A percentile compares a stretch with the other conserved stretches of the same genome.
These are phyloP conservation scores for Dryadomyces quercivorus DNA, from an alignment of 2,329 filamentous ascomycete genomes.

Conservation along the genomic window DNA sequence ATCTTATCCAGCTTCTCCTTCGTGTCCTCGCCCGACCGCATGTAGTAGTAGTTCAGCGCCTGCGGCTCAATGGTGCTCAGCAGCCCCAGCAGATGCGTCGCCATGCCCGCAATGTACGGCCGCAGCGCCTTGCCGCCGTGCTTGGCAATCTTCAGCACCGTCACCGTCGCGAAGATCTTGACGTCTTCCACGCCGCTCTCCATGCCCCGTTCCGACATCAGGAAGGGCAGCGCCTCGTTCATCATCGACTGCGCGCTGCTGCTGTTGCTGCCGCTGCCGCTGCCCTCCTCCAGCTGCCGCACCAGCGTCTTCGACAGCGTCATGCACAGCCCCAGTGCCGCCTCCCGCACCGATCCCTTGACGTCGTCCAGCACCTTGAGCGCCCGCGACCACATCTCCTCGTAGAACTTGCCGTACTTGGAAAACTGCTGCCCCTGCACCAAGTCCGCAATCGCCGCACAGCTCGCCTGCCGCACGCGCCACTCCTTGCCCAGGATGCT, in stretches of 20 bases:
- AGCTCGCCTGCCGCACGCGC: constrained; percentile 86
- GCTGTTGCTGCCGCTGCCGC: constrained; percentile 45
- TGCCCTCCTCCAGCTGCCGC: constrained; percentile 67
- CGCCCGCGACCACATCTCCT: constrained; percentile 71
- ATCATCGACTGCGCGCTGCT: constrained; percentile 59
- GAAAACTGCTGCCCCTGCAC: constrained; percentile 66
- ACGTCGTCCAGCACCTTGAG: constrained; percentile 94
- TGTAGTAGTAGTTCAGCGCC: constrained; percentile 81
- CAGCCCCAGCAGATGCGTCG: constrained; percentile 69
- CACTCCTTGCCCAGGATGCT: constrained; percentile 86
- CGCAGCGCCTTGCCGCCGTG: constrained; percentile 69
- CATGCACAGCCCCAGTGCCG: constrained; percentile 72
- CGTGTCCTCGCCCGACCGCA: constrained; percentile 77
- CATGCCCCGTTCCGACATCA: constrained; percentile 77
- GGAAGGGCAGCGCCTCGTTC: constrained; percentile 75
- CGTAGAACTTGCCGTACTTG: constrained; percentile 74
- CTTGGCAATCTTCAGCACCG: constrained; percentile 80
- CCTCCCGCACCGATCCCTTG: constrained; percentile 74
- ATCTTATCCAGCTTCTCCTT: constrained; percentile 84
- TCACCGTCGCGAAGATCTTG: constrained; percentile 68
- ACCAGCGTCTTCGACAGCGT: constrained; percentile 76
- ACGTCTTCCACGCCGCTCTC: constrained; percentile 85
- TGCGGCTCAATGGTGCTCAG: constrained; percentile 84
- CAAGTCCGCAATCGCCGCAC: constrained; percentile 77
- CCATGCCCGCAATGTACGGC: constrained; percentile 69